Percentiles rank a stretch among this genome's conserved stretches.
Evolutionary conservation across 1,284 basidiomycete genomes (phyloP).

Genomic region (Trametes versicolor): DNA sequence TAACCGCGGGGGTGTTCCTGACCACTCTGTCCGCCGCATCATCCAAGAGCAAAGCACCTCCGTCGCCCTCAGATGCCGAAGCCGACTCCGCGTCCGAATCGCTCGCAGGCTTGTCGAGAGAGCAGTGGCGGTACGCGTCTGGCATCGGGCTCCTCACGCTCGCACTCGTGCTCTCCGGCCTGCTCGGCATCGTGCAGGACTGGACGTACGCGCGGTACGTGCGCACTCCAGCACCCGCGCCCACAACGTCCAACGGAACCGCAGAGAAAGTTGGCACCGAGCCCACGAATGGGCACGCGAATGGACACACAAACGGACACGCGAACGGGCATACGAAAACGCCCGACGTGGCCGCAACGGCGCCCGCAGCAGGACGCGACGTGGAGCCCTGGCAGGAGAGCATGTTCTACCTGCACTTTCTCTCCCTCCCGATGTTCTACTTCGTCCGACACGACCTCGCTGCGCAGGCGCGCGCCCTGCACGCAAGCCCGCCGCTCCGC

Average conservation of each 20-base stretch:
- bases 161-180: constrained; percentile 84
- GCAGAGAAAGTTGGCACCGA: neutral
- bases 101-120: constrained; percentile 17
- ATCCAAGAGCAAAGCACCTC: constrained; percentile 28
- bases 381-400: constrained; percentile 82
- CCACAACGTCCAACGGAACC: neutral
- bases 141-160: constrained; percentile 81
- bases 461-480: constrained; percentile 57
- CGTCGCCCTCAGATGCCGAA: neutral
- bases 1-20: constrained; percentile 85
- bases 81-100: constrained; percentile 20
- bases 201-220: constrained; percentile 79
- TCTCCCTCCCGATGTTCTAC: constrained; percentile 78
- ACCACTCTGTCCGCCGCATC: constrained; percentile 80
- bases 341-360: neutral
- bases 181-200: constrained; percentile 91
- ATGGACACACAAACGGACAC: neutral
- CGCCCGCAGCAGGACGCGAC: constrained; percentile 18
- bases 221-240: no score
- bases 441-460: constrained; percentile 63
- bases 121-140: constrained; percentile 61
- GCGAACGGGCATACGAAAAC: constrained; percentile 4
- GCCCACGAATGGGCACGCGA: constrained; percentile 7
- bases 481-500: constrained; percentile 50
- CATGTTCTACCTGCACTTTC: constrained; percentile 89